A percentile compares a stretch with the other conserved stretches of the same genome.
Conservation (phyloP, 2,329 filamentous ascomycete genomes). For the Aspergillus awamori region DNA sequence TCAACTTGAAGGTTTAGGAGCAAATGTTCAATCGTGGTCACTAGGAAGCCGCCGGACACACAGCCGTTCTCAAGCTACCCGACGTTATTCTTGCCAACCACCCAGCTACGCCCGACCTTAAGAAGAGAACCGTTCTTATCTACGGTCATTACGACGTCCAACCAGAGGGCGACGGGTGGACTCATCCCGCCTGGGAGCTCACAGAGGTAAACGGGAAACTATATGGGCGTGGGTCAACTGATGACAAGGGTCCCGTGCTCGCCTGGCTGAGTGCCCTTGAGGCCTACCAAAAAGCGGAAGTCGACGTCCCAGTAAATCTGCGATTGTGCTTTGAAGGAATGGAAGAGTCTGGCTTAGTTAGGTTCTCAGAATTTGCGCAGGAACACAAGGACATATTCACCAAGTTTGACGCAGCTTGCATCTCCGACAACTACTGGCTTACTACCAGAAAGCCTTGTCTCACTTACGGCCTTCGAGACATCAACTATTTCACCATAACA, state of each 20-base stretch:
- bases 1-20: too few species aligned
- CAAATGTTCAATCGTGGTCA: too few species aligned
- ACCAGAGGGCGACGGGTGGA: conserved; percentile 5
- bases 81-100: conserved; percentile 2
- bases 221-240: conserved; percentile 10
- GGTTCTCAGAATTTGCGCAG: conserved; percentile 81
- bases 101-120: not conserved
- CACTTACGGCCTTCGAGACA: conserved; percentile 85
- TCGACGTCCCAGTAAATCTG: conserved; percentile 66
- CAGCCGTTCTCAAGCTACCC: not conserved
- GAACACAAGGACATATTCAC: conserved; percentile 85
- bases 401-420: conserved; percentile 86
- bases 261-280: conserved; percentile 12
- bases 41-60: not conserved
- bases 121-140: conserved; percentile 11
- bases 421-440: conserved; percentile 95
- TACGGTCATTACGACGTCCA: conserved; percentile 18
- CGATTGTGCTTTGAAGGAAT: conserved; percentile 95
- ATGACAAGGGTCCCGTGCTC: conserved; percentile 14
- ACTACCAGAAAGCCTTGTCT: conserved; percentile 89
- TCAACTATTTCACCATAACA: conserved; percentile 87
- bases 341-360: conserved; percentile 91
- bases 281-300: conserved; percentile 7
- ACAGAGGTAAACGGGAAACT: not conserved
- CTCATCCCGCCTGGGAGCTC: not conserved